phyloP scores from a whole-genome alignment of 306 rosid species.

The Medicago lupulina region DNA sequence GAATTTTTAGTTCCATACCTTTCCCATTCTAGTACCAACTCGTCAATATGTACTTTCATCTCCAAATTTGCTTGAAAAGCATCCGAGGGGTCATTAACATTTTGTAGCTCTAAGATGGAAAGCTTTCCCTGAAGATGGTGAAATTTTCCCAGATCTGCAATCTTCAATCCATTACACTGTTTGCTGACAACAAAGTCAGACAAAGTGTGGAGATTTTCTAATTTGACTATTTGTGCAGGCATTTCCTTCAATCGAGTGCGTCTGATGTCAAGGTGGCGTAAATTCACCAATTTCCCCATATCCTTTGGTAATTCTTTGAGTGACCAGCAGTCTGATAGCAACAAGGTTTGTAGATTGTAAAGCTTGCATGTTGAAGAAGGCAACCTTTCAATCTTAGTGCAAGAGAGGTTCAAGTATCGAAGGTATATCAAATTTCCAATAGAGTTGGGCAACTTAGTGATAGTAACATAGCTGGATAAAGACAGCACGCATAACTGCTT shows the following conservation, averaged over 20 bases:
- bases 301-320: not conserved
- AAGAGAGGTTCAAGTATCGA: conserved; percentile 35
- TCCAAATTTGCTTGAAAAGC: conserved; percentile 5
- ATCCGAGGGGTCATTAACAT: conserved; percentile 5
- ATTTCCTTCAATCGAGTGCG: not conserved
- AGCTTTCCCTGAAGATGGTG: not conserved
- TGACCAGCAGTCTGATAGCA: not conserved
- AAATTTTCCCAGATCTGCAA: conserved; percentile 12
- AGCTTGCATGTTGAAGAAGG: not conserved
- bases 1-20: not conserved
- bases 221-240: not conserved
- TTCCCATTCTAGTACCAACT: conserved; percentile 27
- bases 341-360: conserved; percentile 34
- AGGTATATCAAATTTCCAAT: conserved; percentile 29
- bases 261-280: not conserved
- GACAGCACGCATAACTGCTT: too few species aligned
- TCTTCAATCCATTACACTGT: not conserved
- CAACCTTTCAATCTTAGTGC: conserved; percentile 1
- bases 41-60: not conserved
- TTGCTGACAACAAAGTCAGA: conserved; percentile 17
- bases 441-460: not conserved
- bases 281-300: not conserved
- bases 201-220: conserved; percentile 16
- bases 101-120: conserved; percentile 1
- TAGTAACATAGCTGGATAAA: too few species aligned